Evolutionary conservation across 1,284 basidiomycete genomes (phyloP), one percentile per base, ranked within the genome.

Genomic region (Ustilago esculenta): DNA sequence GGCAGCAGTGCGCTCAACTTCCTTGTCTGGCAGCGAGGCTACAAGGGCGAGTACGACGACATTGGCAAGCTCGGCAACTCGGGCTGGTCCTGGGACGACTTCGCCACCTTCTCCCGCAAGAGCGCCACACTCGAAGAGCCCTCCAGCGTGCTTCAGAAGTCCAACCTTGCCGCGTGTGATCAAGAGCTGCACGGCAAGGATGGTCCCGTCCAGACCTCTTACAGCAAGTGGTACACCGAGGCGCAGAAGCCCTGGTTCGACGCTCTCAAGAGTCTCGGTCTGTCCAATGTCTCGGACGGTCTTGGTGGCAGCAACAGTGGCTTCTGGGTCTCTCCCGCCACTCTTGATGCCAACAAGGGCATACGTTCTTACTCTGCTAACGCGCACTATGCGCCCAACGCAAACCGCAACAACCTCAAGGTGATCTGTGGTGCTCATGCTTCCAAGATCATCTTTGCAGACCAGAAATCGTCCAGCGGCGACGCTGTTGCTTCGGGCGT

Each of bases 1-100:
- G 67, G 68, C 20, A 51, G 46, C 34, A 83, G 84, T 15, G 81
- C 82, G 14, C 84, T 86, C 55, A 87, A 86, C 67, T 80, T 75
- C 34, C 65, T 76, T 40, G 70, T 73, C 37, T 72, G 65, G 65
- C 74, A 76, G 47, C 50, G 74, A 17, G 74, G 74, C 32, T 61
- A 72, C 52, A 58, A 61, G 50, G 47, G 57, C 36, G 74, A 76
- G 21, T 75, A 67, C 65, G 73, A 77, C 32, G 66, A 68, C 24
- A 65, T 75, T 24, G 71, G 51, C 21, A 63, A 53, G 36, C 48
- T 77, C 23, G 73, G 71, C 36, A 73, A 73, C 40, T 14, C 24
- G 3, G 73, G 72, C 25, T 77, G 75, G 75, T 49, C 44, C n/a
- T 77, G 75, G 75, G 55, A 74, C 21, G 66, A 64, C 32, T 56